Evolutionary conservation across 129 eudicot species (phyloP), one percentile per base, ranked within the genome.

Genomic region (Flaveria brownii): DNA sequence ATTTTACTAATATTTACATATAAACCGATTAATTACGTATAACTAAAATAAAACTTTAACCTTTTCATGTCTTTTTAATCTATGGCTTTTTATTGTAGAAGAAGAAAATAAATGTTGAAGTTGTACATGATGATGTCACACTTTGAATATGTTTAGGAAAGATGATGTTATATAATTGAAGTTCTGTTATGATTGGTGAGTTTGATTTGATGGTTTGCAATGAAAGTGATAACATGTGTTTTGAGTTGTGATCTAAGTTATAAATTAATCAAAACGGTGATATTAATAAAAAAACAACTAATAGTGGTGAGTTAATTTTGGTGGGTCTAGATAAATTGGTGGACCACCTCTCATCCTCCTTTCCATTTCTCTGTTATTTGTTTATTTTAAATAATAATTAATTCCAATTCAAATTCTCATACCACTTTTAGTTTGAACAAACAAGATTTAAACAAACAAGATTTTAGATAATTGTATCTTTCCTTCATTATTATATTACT

Each of bases 311-410:
- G 41, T 12, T 28, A 28, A 28, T 28, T 20, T 54, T 10, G 14
- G n/a, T 60, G 67, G 45, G 45, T 14, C 69, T 8, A 30, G 22
- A 63, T 63, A 63, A 25, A 63, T 30, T 61, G 42, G 42, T 61
- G 68, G 69, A 63, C 69, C 22, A 63, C 20, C 68, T 28, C 68
- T 30, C 68, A 62, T 62, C 42, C 6, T 60, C 17, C 67, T 60
- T 57, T 22, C 15, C 10, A 10, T 22, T 9, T 17, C 64, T 57
- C 33, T 57, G 16, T 22, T 10, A 25, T 3, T 9, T 8, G 6
- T 57, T 57, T 61, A 61, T 25, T 23, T 61, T 12, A 26, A 25
- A 61, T 25, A 25, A 59, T 8, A 20, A 10, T 2, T 56, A 18
- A 2, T 56, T 56, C 18, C 3, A 56, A 55, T 55, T 55, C 62